phyloP scores from a whole-genome alignment of 306 rosid genomes.

The Glycine tomentella region DNA sequence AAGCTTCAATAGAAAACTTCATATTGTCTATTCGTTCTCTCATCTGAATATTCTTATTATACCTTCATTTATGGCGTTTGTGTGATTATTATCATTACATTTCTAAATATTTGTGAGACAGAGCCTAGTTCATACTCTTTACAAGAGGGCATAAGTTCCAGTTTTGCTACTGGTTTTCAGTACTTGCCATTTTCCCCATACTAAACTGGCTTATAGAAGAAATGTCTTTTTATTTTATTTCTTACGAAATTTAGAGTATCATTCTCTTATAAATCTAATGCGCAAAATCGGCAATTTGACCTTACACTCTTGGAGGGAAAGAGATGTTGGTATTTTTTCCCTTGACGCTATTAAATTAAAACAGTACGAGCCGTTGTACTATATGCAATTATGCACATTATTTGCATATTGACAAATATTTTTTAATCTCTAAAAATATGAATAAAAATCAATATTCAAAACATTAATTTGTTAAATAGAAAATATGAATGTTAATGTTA shows the following conservation, averaged over 20 bases:
- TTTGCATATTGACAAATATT: neutral
- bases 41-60: constrained; percentile 18
- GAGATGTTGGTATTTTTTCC: neutral
- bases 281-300: constrained; percentile 2
- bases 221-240: neutral
- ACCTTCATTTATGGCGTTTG: neutral
- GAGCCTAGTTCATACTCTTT: neutral
- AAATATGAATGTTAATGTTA: neutral
- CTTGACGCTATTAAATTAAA: no score
- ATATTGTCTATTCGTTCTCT: constrained; percentile 4
- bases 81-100: constrained; percentile 13
- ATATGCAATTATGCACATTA: neutral
- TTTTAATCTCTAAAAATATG: neutral
- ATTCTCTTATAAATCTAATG: neutral
- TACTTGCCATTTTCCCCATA: neutral
- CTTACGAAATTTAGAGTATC: neutral
- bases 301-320: neutral
- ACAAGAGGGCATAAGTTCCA: neutral
- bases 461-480: neutral
- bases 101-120: constrained; percentile 23
- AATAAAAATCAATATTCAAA: neutral
- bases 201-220: neutral
- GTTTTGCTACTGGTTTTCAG: neutral
- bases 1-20: constrained; percentile 49
- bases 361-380: neutral